A percentile compares a stretch with the other conserved stretches of the same genome.
These are phyloP conservation scores for Eucalyptus leucophloia DNA, from an alignment of 345 rosid species.

Conservation along the genomic window DNA sequence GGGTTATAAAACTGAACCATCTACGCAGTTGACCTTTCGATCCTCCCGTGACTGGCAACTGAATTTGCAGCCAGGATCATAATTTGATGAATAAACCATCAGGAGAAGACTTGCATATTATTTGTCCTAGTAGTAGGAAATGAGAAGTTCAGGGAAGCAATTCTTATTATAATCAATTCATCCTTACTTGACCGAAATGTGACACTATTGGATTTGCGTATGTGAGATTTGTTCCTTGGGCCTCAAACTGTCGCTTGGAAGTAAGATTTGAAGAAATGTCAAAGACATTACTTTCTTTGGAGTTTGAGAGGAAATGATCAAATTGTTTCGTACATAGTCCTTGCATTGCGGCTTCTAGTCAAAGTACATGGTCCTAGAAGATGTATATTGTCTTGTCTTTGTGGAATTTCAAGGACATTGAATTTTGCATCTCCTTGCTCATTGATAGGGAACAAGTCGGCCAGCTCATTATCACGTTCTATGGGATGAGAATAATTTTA, in stretches of 20 bases:
- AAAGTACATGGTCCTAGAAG: background rate
- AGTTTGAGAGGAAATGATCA: background rate
- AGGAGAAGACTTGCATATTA: background rate
- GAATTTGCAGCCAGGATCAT: background rate
- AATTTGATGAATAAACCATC: background rate
- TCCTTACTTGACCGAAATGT: background rate
- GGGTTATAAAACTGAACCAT: background rate
- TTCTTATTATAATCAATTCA: background rate
- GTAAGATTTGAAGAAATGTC: background rate
- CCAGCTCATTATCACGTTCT: constrained; percentile 99
- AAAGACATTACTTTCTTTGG: background rate
- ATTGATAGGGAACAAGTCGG: constrained; percentile 81
- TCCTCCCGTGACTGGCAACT: background rate
- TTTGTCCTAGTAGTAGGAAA: background rate
- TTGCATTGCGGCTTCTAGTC: background rate
- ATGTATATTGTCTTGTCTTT: background rate
- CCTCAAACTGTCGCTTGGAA: background rate
- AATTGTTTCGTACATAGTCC: background rate
- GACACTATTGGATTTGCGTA: background rate
- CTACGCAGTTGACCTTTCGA: background rate
- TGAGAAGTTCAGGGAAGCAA: background rate
- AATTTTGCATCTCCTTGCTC: background rate
- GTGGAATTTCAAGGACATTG: background rate
- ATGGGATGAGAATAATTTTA: constrained; percentile 98
- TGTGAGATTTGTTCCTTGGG: background rate